phyloP scores from a whole-genome alignment of 306 rosid species.

The Carpinus fangiana region DNA sequence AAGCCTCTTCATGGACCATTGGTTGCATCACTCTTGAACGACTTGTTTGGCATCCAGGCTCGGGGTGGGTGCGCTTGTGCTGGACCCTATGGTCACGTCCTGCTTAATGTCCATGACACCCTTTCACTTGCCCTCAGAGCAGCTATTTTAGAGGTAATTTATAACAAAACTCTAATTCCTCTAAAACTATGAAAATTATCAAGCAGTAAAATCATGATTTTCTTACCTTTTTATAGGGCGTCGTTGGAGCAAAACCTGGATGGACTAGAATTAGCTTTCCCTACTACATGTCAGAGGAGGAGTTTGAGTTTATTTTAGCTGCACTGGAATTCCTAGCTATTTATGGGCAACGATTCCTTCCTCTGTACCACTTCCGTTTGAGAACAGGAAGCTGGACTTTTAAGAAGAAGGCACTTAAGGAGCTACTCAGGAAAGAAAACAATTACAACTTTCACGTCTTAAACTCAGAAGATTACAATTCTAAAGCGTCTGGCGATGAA shows the following conservation, averaged over 20 bases:
- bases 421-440: conserved; percentile 31
- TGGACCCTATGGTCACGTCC: conserved; percentile 74
- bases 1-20: conserved; percentile 79
- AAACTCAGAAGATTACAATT: neutral
- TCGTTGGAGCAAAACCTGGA: conserved; percentile 76
- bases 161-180: too few species aligned
- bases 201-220: neutral
- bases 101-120: conserved; percentile 55
- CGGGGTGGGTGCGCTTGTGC: conserved; percentile 90
- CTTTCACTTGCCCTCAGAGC: conserved; percentile 61
- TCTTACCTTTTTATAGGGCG: conserved; percentile 42
- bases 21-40: conserved; percentile 69
- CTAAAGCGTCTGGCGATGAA: conserved; percentile 10
- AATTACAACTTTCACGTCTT: conserved; percentile 18
- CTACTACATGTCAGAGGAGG: conserved; percentile 68
- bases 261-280: conserved; percentile 91
- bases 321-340: conserved; percentile 71
- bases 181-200: neutral
- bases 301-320: conserved; percentile 67
- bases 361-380: conserved; percentile 56
- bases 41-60: conserved; percentile 80
- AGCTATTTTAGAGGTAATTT: conserved; percentile 51
- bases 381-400: conserved; percentile 63
- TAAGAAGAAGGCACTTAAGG: conserved; percentile 46
- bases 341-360: conserved; percentile 73